Conservation (phyloP, 495 filamentous ascomycete genomes). For the Trichoderma erinaceum region DNA sequence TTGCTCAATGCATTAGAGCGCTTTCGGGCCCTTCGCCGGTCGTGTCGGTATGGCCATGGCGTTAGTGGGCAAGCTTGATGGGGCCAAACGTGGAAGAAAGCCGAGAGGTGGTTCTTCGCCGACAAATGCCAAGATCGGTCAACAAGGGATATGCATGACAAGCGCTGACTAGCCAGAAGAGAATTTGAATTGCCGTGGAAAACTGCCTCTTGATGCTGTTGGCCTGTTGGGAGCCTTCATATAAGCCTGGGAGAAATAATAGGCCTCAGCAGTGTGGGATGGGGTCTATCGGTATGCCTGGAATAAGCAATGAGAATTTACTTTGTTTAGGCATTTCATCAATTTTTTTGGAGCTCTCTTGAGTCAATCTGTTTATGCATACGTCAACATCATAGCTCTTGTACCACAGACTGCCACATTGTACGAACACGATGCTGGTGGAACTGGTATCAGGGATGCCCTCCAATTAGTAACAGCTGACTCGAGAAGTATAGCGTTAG, state of each 20-base stretch:
- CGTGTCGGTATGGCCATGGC: not conserved
- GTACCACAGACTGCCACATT: too few relatives aligned
- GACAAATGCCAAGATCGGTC: not conserved
- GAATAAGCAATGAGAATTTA: too few relatives aligned
- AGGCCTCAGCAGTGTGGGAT: too few relatives aligned
- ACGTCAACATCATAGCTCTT: too few relatives aligned
- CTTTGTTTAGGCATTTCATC: too few relatives aligned
- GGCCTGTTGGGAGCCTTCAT: not conserved
- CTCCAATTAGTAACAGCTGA: not conserved
- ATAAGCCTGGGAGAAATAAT: too few relatives aligned
- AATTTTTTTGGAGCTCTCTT: too few relatives aligned
- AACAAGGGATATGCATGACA: slow-evolving; percentile 2
- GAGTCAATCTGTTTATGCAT: too few relatives aligned
- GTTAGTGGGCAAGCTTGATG: too few relatives aligned
- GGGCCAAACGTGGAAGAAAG: not conserved
- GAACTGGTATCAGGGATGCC: not conserved
- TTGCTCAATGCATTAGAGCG: not conserved
- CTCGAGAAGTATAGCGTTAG: not conserved
- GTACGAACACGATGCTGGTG: too few relatives aligned
- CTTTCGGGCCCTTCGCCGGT: not conserved
- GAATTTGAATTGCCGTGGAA: not conserved
- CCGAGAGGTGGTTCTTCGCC: not conserved
- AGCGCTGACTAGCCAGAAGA: slow-evolving; percentile 1
- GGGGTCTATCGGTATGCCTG: too few relatives aligned
- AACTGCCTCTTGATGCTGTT: not conserved